Evolutionary conservation across 2,329 filamentous ascomycete species (phyloP).

Genomic region (Chaetomium strumarium): DNA sequence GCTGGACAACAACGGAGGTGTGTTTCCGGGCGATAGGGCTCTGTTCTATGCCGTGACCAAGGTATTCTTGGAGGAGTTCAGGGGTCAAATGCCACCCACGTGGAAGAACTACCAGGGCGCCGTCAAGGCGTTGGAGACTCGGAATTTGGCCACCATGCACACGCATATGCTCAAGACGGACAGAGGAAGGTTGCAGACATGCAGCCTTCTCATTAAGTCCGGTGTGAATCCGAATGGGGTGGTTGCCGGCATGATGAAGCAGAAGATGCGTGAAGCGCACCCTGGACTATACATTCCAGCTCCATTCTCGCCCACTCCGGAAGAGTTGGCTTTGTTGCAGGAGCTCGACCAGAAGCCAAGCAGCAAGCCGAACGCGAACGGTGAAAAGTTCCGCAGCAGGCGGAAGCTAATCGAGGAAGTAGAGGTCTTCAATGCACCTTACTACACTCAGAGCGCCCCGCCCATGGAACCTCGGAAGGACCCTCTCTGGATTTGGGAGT

Average conservation of each 20-base stretch:
- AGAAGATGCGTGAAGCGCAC: slow-evolving; percentile 42
- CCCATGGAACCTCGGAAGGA: slow-evolving; percentile 12
- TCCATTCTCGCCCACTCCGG: slow-evolving; percentile 32
- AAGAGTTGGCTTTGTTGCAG: slow-evolving; percentile 32
- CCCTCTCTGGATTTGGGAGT: slow-evolving; percentile 16
- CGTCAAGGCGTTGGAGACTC: slow-evolving; percentile 27
- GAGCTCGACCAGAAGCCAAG: slow-evolving; percentile 20
- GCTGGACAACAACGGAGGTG: slow-evolving; percentile 37
- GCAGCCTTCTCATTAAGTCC: slow-evolving; percentile 39
- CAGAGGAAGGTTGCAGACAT: slow-evolving; percentile 40
- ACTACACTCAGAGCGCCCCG: slow-evolving; percentile 35
- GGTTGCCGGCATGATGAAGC: slow-evolving; percentile 39
- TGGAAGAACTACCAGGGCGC: slow-evolving; percentile 36
- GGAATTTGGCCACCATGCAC: slow-evolving; percentile 21
- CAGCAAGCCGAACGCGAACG: slow-evolving; percentile 21
- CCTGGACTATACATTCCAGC: slow-evolving; percentile 40
- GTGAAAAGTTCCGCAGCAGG: slow-evolving; percentile 30
- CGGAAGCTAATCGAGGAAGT: slow-evolving; percentile 36
- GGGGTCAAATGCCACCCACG: slow-evolving; percentile 36
- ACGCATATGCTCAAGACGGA: slow-evolving; percentile 27
- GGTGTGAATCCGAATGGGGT: slow-evolving; percentile 38
- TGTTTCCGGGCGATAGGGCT: slow-evolving; percentile 46
- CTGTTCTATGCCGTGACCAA: slow-evolving; percentile 44
- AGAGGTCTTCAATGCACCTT: slow-evolving; percentile 45
- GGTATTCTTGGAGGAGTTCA: slow-evolving; percentile 40